A percentile compares a stretch with the other conserved stretches of the same genome.
Evolutionary conservation across 257 asterid genomes (phyloP).

Genomic region (Solanum piurae): DNA sequence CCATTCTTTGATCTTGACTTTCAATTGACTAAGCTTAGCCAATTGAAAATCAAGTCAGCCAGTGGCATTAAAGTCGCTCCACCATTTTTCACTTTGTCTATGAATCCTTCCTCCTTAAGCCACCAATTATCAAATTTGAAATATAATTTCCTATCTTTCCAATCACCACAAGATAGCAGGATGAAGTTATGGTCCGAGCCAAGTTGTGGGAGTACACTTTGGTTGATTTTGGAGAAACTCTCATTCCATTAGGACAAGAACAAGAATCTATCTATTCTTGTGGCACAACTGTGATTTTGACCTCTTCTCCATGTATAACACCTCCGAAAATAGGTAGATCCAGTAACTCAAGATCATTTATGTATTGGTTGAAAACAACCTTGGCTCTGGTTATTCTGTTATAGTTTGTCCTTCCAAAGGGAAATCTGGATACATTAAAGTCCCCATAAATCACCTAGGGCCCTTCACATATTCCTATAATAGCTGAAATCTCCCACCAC

Average conservation of each 20-base stretch:
- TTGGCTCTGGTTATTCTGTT: not conserved
- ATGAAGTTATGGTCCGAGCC: no score
- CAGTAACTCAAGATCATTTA: not conserved
- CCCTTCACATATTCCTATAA: not conserved
- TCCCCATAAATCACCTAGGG: not conserved
- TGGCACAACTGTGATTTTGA: not conserved
- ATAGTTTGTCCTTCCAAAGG: not conserved
- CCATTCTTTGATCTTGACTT: no score
- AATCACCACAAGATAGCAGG: no score
- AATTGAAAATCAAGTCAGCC: no score
- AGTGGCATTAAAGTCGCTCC: no score
- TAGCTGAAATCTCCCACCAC: not conserved
- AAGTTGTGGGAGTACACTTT: no score
- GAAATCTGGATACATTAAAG: not conserved
- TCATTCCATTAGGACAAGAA: no score
- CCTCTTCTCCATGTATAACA: not conserved
- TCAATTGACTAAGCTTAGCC: no score
- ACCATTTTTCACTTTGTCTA: no score
- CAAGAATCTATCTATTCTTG: constrained; percentile 25
- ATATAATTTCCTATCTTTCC: not conserved
- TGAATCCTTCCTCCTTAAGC: no score
- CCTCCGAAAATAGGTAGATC: not conserved
- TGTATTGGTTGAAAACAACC: not conserved
- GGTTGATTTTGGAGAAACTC: no score
- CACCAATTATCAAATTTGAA: not conserved